Evolutionary conservation across 257 asterid species (phyloP), one percentile per base, ranked within the genome.

Genomic region (Galeopsis tetrahit): DNA sequence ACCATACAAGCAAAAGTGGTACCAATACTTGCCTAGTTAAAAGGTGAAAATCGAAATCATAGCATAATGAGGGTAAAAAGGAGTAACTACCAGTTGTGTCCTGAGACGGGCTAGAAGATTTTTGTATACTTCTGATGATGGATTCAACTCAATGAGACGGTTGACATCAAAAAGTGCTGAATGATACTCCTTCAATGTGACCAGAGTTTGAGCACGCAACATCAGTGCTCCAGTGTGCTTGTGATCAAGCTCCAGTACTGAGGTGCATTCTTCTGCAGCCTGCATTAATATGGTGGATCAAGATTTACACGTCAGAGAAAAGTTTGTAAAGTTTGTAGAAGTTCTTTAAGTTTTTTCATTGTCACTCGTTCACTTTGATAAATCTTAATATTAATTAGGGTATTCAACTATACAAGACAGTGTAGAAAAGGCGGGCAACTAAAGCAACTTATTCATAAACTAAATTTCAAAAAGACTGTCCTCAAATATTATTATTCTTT

Each of bases 201-300:
- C 98, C 66, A 94, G 82, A 51, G 99, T 94, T 77, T 94, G 99
- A 68, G 97, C 97, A 10, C 99, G 95, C 82, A 94, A 71, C 99
- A 94, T 94, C 78, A 94, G 62, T 17, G 97, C 99, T 70, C 97
- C 99, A 0, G 99, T 91, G 87, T 94, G 99, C 55, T 91, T 81
- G 67, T 85, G 85, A 78, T 94, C 99, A 73, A 94, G 93, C 80
- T 95, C 98, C 72, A 95, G 86, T 36, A 95, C 99, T 17, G 95
- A 87, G n/a, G 98, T 84, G 78, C 99, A 95, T 75, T 95, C 99
- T 75, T 91, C 95, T 46, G 99, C 95, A 7, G 99, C 99, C 99
- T 95, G 85, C 63, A 77, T 53, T n/a, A 70, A 75, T 34, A 66
- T 21, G 43, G 68, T 34, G 73, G 11, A 57, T 74, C 60, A 56